Conservation (phyloP, 2,329 filamentous ascomycete genomes). For the Aspergillus sp. region DNA sequence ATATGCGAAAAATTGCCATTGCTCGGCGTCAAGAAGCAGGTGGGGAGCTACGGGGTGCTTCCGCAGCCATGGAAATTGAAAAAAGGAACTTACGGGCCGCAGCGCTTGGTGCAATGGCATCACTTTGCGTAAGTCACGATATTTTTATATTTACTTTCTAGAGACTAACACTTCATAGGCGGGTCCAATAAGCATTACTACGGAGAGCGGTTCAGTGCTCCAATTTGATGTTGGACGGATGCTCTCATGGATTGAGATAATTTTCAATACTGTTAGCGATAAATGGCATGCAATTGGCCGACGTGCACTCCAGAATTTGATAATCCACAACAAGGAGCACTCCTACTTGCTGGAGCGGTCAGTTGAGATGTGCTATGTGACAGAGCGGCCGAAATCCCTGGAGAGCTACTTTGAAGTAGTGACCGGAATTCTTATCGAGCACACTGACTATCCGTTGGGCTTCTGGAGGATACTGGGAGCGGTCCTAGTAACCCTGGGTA, state of each 20-base stretch:
- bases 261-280: slow-evolving; percentile 89
- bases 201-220: slow-evolving; percentile 80
- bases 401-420: slow-evolving; percentile 96
- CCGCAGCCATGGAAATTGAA: slow-evolving; percentile 93
- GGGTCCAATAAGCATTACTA: slow-evolving; percentile 79
- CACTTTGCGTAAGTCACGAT: slow-evolving; percentile 72
- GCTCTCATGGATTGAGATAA: slow-evolving; percentile 92
- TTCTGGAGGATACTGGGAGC: slow-evolving; percentile 91
- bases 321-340: slow-evolving; percentile 85
- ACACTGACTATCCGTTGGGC: slow-evolving; percentile 76
- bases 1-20: slow-evolving; percentile 80
- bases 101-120: slow-evolving; percentile 91
- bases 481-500: slow-evolving; percentile 88
- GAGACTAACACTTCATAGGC: slow-evolving; percentile 34
- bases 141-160: not conserved
- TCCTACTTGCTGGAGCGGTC: slow-evolving; percentile 84
- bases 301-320: slow-evolving; percentile 82
- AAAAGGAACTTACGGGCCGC: slow-evolving; percentile 89
- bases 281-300: slow-evolving; percentile 88
- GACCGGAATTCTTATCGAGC: slow-evolving; percentile 78
- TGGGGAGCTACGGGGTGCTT: slow-evolving; percentile 73
- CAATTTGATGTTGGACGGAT: slow-evolving; percentile 92
- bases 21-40: slow-evolving; percentile 71
- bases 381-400: slow-evolving; percentile 76
- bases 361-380: slow-evolving; percentile 85